Base-by-base conservation (phyloP, 2,329 filamentous ascomycete genomes). In the Ophiocordyceps camponoti-saundersi region DNA sequence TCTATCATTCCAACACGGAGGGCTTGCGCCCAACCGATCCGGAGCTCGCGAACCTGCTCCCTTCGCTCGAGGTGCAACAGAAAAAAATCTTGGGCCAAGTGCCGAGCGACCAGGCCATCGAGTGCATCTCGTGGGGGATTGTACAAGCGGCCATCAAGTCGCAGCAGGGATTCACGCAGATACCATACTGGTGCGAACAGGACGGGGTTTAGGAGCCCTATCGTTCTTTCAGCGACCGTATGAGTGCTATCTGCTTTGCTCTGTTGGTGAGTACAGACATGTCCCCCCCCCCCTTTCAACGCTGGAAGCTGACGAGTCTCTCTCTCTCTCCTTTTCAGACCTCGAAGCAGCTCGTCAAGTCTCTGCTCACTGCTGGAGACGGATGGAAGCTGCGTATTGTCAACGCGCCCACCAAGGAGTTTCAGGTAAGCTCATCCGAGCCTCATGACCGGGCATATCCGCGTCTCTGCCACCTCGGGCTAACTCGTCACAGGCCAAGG, bases 151-250 rank as follows among this genome's bases (percentile, higher is more conserved):
- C 57, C 12, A 46, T 57, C 6, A n/a, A 48, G 13, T 54, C 57
- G 6, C 57, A 60, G 47, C 53, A 56, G 41, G 58, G 57, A n/a
- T 44, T 48, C 18, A 51, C 54, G 5, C 53, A 51, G 34, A 48
- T 56, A 46, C 49, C 53, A 43, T 47, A 47, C 45, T 59, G 56
- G 56, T 58, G 54, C 47, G 53, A 49, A 48, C 52, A 54, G 44
- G 56, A 59, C 42, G 56, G 57, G 44, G 52, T 51, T 22, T 60
- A 56, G 58, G 58, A 59, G 52, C 52, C 55, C 48, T 57, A 56
- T 47, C 34, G 43, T 40, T 51, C 53, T 39, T 54, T 59, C 44
- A 46, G 44, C 46, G 47, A 15, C 55, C 36, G 58, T 18, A 48
- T 60, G 20, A 52, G 52, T n/a, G 51, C 53, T 22, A 55, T 60